phyloP scores from a whole-genome alignment of 2,329 filamentous ascomycete species.

The Didymella pomorum region DNA sequence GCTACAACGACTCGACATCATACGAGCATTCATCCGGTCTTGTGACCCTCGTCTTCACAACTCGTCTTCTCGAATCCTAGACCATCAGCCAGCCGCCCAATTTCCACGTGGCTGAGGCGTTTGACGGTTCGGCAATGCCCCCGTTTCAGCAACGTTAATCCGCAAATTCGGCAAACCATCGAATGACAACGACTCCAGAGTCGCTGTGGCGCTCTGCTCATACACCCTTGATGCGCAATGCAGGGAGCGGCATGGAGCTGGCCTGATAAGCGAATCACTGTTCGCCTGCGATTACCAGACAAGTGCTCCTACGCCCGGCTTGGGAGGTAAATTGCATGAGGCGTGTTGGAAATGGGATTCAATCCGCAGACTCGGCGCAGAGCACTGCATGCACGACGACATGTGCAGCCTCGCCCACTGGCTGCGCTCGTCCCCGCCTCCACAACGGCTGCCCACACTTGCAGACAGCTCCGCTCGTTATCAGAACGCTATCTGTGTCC shows the following conservation, averaged over 20 bases:
- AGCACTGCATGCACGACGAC: conserved; percentile 6
- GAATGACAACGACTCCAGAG: not conserved
- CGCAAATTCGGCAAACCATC: not conserved
- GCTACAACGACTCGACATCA: not conserved
- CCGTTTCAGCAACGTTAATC: conserved; percentile 14
- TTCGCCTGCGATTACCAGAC: conserved; percentile 18
- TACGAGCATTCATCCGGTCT: not conserved
- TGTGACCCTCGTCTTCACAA: not conserved
- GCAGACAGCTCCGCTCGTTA: conserved; percentile 3
- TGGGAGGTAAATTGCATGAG: conserved; percentile 13
- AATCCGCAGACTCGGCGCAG: not conserved
- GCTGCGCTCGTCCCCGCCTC: conserved; percentile 1
- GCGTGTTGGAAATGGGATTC: not conserved
- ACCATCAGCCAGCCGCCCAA: conserved; percentile 10
- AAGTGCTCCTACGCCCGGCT: conserved; percentile 18
- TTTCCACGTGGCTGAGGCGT: conserved; percentile 11
- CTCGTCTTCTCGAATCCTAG: not conserved
- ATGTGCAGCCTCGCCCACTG: conserved; percentile 1
- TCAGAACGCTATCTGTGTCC: conserved; percentile 15
- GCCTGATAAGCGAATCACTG: conserved; percentile 14
- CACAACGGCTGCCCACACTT: conserved; percentile 9
- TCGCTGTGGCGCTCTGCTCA: not conserved
- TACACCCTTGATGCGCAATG: conserved; percentile 5
- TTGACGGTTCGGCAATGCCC: conserved; percentile 14
- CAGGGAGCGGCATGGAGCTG: conserved; percentile 9